Evolutionary conservation across 2,329 filamentous ascomycete species (phyloP), one percentile per base, ranked within the genome.

Genomic region (Apiospora phragmitis): DNA sequence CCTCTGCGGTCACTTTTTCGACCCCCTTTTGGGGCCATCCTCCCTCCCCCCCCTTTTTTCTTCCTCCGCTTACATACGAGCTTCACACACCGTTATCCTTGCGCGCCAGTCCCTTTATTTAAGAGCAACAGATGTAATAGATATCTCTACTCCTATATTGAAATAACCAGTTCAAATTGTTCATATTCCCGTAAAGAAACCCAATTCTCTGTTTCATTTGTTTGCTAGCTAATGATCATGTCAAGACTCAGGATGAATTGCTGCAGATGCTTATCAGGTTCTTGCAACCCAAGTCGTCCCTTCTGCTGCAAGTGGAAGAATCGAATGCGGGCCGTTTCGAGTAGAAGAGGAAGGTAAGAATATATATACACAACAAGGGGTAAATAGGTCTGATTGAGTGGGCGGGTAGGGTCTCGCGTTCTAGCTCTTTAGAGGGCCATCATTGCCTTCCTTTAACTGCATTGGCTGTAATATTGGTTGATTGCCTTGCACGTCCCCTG

Each of bases 401-500:
- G 21, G 4, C 43, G 5, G 0, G 7, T 21, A 45, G 6, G 18
- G 18, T 38, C 12, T 11, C 38, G 38, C 38, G 8, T 26, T 49
- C n/a, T 11, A 51, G 29, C 16, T 29, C 16, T 9, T 35, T 7
- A 0, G 1, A 35, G 6, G 7, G 35, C 16, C 21, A 11, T 9
- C 7, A 21, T 7, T 21, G 16, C 14, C 4, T 16, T 6, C 47
- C 5, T 51, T 32, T 7, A 35, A 1, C 26, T 21, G 62, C 62
- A 79, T 73, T 79, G 77, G 42, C 71, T 74, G 72, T 79, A 79
- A 43, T 73, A 77, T 42, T 78, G 71, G 71, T 73, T 76, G 32
- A 72, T 71, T 47, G 72, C 74, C 35, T 75, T 79, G 73, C 78
- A 80, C 12, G 74, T 77, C 42, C 77, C 78, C 65, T 74, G 69